Evolutionary conservation across 2,329 filamentous ascomycete genomes (phyloP), one percentile per base, ranked within the genome.

Genomic region (Neodidymelliopsis sp.): DNA sequence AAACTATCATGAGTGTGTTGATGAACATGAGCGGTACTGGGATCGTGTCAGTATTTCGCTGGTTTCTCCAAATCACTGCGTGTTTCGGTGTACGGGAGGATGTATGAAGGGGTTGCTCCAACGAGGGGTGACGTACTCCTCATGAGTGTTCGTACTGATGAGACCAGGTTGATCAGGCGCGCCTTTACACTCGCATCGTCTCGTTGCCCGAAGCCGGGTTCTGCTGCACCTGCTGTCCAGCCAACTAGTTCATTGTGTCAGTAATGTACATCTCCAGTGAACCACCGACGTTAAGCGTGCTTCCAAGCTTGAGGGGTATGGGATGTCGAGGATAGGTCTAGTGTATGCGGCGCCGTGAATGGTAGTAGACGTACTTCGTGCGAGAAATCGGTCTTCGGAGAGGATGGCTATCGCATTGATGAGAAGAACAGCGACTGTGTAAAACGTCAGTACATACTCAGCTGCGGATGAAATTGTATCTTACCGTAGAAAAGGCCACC

Each of bases 321-420:
- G n/a, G 18, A 29, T 39, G 35, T 30, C 16, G 11, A 23, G 11
- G 11, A 38, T 18, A 23, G 35, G 16, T 11, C 12, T 10, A n/a
- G 11, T 20, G n/a, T 28, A 22, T 27, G 39, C 6, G 8, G 20
- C 7, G 25, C 27, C 6, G 6, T 15, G 15, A 2, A 9, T 38
- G 4, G 12, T 16, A 15, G 34, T 46, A 50, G 39, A 74, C 81
- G 60, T 85, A 87, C 77, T 91, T 75, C 90, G 85, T 48, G 87
- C 89, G 60, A 96, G 89, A 75, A 96, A 96, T 55, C 91, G 88
- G 77, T 96, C 91, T 84, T 96, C 92, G 64, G 91, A 96, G 59
- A 97, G 88, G 69, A 97, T 86, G 57, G 92, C 91, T 70, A 97
- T 88, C 60, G 91, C 90, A 76, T 99, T 99, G 76, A 94, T 86